Evolutionary conservation across 495 filamentous ascomycete genomes (phyloP), one percentile per base, ranked within the genome.

Genomic region (Mycothermus thermophilus): DNA sequence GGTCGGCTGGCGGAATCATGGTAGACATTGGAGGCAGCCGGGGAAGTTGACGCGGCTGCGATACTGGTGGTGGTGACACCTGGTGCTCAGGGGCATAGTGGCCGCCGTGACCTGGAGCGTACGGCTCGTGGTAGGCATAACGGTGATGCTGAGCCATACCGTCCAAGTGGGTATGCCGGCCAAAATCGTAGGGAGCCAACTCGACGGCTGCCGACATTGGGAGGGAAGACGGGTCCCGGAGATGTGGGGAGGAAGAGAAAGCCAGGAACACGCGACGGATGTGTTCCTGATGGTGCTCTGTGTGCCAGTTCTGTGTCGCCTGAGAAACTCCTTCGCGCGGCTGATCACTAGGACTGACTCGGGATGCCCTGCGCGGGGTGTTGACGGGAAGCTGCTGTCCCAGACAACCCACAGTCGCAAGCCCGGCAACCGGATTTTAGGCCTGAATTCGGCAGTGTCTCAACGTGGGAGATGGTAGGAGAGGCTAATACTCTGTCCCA

Each of bases 61-160:
- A 15, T 15, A 19, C 34, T 21, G 34, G 36, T 14, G 37, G 40
- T 5, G 34, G 48, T 30, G 50, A 48, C 18, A 43, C 16, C 12
- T 38, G 50, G 27, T 59, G 52, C 19, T 63, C 61, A 37, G 50
- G 51, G 10, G 50, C 41, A 46, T 64, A 63, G 38, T 60, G 59
- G 19, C 42, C 45, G 38, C 48, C 41, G 27, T 37, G 27, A 20
- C 20, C 32, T 1, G 60, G 54, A 42, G 55, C 47, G 38, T 63
- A 64, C 34, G 49, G 51, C 35, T 60, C 59, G 24, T 59, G 57
- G 21, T 58, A 60, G 40, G 43, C 42, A 37, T 64, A 51, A 41
- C 54, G 42, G 18, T 31, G 47, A 42, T 54, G 59, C 51, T 58
- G 60, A 42, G 63, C 57, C 63, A 67, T 67, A 44, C 55, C 52